Evolutionary conservation across 2,329 filamentous ascomycete species (phyloP), one percentile per base, ranked within the genome.

Genomic region (Westerdykella aurantiaca): DNA sequence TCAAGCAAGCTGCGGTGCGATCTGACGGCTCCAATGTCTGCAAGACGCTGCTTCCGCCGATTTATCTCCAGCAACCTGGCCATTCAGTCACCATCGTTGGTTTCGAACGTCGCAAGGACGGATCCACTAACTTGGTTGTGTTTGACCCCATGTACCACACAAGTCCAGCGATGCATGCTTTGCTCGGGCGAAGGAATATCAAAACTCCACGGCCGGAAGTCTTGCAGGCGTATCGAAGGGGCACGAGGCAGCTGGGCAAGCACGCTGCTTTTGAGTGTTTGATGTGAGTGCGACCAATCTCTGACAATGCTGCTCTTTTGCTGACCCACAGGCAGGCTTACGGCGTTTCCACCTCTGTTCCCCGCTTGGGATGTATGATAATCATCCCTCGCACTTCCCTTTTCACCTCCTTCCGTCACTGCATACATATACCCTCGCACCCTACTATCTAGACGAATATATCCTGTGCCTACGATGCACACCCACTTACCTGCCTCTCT

Each of bases 61-160:
- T 97, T 34, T 97, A 96, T 67, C 82, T 95, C 49, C 91, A 97
- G 62, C 87, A 93, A 55, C 81, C 82, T 77, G 88, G 89, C 2
- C 91, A 97, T 64, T 96, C 90, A 1, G 75, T 95, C 72, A 95
- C 88, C 0, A 88, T 97, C 41, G 75, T 97, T 43, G 91, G 91
- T 0, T 75, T 95, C 21, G 89, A 96, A 66, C 80, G 78, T 51
- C 78, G 76, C 22, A 72, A 69, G 29, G 76, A 84, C 46, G 85
- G 86, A 21, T 71, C 73, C 14, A 71, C 75, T 41, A 85, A 86
- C 53, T 71, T 97, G 14, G 72, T 97, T 0, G 86, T 95, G 11
- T 95, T 95, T 61, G 90, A 97, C 61, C 89, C 91, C 1, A 85
- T 86, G 70, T 88, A 87, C 63, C 81, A 78, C 43, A 85, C 89